These are phyloP conservation scores for Penicillium taxi DNA, from an alignment of 495 filamentous ascomycete genomes.

Conservation along the genomic window DNA sequence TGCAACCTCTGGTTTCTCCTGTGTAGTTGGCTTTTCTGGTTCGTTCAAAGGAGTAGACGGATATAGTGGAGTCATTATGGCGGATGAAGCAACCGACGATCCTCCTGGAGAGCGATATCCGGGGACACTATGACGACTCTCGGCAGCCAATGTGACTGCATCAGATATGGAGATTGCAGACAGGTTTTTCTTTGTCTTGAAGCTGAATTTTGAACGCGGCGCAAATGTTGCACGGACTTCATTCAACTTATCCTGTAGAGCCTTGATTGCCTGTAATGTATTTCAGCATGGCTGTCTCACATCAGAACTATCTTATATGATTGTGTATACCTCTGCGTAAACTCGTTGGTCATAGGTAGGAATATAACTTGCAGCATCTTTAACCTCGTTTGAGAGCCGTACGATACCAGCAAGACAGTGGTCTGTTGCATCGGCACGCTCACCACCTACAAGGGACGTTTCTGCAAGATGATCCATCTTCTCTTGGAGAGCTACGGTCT, in stretches of 20 bases:
- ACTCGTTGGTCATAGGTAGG: constrained; percentile 71
- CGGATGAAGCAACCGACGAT: constrained; percentile 44
- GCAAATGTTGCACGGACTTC: constrained; percentile 48
- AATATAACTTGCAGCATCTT: constrained; percentile 58
- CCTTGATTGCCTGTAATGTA: constrained; percentile 53
- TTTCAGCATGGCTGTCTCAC: neutral
- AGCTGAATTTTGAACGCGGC: constrained; percentile 64
- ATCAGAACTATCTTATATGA: neutral
- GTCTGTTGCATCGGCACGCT: constrained; percentile 57
- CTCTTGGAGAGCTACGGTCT: constrained; percentile 47
- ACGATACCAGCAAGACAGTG: constrained; percentile 59
- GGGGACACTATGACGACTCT: constrained; percentile 36
- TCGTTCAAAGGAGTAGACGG: constrained; percentile 44
- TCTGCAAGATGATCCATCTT: constrained; percentile 50
- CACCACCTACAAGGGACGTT: constrained; percentile 45
- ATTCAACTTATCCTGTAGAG: constrained; percentile 56
- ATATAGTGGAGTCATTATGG: constrained; percentile 45
- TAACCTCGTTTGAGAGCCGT: constrained; percentile 58
- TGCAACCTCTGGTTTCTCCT: constrained; percentile 27
- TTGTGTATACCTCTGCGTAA: constrained; percentile 55
- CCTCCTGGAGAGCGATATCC: constrained; percentile 35
- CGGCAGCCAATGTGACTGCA: constrained; percentile 43
- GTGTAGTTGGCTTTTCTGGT: constrained; percentile 30
- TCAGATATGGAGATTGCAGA: constrained; percentile 51
- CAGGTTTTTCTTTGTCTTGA: constrained; percentile 57